Conservation (phyloP, 2,329 filamentous ascomycete species). For the Colletotrichum plurivorum region DNA sequence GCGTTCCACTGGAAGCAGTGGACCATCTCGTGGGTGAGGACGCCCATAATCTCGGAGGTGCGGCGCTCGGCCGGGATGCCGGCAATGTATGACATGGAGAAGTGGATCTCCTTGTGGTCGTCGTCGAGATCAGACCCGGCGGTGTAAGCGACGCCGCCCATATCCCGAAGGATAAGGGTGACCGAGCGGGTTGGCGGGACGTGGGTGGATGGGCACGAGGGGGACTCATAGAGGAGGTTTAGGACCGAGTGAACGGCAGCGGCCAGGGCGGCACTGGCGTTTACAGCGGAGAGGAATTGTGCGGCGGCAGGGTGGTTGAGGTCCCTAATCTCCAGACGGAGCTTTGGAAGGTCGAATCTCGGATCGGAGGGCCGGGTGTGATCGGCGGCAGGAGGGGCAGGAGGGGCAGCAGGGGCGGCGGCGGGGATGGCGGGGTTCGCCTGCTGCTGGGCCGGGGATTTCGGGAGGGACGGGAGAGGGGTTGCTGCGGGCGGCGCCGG, state of each 20-base stretch:
- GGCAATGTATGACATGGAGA: constrained; percentile 83
- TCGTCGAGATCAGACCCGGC: constrained; percentile 82
- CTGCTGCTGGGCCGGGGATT: constrained; percentile 21
- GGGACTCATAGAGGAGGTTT: constrained; percentile 76
- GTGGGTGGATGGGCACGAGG: constrained; percentile 56
- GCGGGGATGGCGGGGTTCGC: background rate
- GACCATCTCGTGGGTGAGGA: constrained; percentile 92
- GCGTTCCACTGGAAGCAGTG: constrained; percentile 93
- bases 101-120: constrained; percentile 94
- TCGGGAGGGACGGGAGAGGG: constrained; percentile 31
- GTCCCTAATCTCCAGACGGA: constrained; percentile 73
- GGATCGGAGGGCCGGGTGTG: constrained; percentile 11
- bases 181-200: constrained; percentile 83
- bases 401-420: constrained; percentile 11
- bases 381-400: constrained; percentile 13
- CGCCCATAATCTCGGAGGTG: constrained; percentile 80
- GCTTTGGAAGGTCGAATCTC: constrained; percentile 60
- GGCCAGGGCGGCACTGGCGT: constrained; percentile 73
- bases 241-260: constrained; percentile 78
- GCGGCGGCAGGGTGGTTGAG: constrained; percentile 71
- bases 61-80: constrained; percentile 60
- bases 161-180: constrained; percentile 83
- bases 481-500: constrained; percentile 30
- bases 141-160: constrained; percentile 92
- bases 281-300: constrained; percentile 77